Conservation (phyloP, 768 basidiomycete species). For the Phanerochaete sordida region DNA sequence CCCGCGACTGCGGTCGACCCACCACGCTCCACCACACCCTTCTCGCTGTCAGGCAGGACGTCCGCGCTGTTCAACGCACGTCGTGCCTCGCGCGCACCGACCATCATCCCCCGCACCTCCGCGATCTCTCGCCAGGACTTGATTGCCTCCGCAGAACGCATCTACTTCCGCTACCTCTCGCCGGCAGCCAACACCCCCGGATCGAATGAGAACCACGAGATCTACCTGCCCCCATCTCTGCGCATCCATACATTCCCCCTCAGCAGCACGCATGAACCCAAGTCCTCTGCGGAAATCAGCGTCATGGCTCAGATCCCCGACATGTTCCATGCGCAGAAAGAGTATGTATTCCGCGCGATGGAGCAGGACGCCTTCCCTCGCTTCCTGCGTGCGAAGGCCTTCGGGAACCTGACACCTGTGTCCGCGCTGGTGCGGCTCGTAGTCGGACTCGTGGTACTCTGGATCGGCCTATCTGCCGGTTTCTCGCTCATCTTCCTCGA, state of each 20-base stretch:
- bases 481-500: slow-evolving; percentile 95
- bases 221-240: slow-evolving; percentile 91
- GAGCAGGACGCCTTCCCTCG: slow-evolving; percentile 93
- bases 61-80: slow-evolving; percentile 72
- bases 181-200: slow-evolving; percentile 73
- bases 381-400: slow-evolving; percentile 96
- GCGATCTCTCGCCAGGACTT: slow-evolving; percentile 90
- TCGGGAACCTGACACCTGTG: slow-evolving; percentile 93
- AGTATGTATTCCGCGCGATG: slow-evolving; percentile 95
- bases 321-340: slow-evolving; percentile 96
- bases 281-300: slow-evolving; percentile 60
- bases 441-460: slow-evolving; percentile 79
- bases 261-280: slow-evolving; percentile 69
- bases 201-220: slow-evolving; percentile 90
- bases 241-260: slow-evolving; percentile 91
- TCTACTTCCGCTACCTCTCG: slow-evolving; percentile 91
- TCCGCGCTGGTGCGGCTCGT: slow-evolving; percentile 85
- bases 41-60: slow-evolving; percentile 71
- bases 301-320: slow-evolving; percentile 91
- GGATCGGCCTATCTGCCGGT: slow-evolving; percentile 90
- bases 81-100: slow-evolving; percentile 86
- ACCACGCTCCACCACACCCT: slow-evolving; percentile 74
- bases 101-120: slow-evolving; percentile 86
- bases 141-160: slow-evolving; percentile 91
- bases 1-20: slow-evolving; percentile 48